Evolutionary conservation across 2,329 filamentous ascomycete species (phyloP).

Genomic region (Trichoderma simmonsii): DNA sequence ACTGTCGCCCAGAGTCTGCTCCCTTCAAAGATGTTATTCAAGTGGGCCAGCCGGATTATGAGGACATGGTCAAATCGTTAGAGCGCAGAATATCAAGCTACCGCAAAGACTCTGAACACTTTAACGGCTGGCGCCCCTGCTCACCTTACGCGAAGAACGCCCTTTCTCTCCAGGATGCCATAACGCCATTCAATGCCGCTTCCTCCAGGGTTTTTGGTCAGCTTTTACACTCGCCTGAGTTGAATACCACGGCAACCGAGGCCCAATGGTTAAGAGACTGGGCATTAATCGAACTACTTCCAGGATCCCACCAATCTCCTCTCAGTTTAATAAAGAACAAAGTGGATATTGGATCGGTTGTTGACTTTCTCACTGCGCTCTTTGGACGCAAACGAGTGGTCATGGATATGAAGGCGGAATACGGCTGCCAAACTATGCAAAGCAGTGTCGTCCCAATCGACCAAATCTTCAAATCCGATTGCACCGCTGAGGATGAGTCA

Average conservation of each 20-base stretch:
- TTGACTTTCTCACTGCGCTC: not conserved
- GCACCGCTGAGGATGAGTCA: not conserved
- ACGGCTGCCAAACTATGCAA: not conserved
- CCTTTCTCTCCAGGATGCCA: not conserved
- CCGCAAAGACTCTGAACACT: not conserved
- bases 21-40: not conserved
- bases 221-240: not conserved
- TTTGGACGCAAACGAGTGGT: not conserved
- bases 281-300: not conserved
- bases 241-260: not conserved
- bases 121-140: not conserved
- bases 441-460: not conserved
- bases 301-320: not conserved
- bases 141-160: not conserved
- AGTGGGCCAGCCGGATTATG: conserved; percentile 3
- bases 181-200: not conserved
- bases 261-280: not conserved
- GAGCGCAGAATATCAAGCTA: not conserved
- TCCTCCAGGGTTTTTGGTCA: not conserved
- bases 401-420: not conserved
- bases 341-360: not conserved
- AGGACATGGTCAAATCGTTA: not conserved
- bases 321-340: not conserved
- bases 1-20: not conserved
- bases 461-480: not conserved